These are phyloP conservation scores for Helotiales sp. DNA, from an alignment of 2,329 filamentous ascomycete genomes.

Conservation along the genomic window DNA sequence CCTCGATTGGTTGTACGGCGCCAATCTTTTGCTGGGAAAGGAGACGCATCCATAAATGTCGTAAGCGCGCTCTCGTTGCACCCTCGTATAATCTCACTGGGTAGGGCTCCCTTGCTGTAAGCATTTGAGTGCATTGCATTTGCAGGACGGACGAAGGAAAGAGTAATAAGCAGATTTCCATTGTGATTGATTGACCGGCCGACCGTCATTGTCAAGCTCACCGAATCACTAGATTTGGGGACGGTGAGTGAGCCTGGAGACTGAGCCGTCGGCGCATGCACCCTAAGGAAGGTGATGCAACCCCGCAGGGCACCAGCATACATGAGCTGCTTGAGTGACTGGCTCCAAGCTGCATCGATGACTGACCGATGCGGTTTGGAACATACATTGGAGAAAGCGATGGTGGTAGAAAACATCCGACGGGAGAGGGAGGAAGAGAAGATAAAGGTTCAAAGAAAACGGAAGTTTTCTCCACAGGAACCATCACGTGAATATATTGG, in stretches of 20 bases:
- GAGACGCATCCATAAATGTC: background rate
- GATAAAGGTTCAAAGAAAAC: background rate
- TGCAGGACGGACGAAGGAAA: background rate
- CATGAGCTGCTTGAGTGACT: background rate
- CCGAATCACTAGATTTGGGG: background rate
- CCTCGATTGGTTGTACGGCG: background rate
- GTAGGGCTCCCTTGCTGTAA: background rate
- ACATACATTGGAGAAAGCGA: background rate
- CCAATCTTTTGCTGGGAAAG: constrained; percentile 1
- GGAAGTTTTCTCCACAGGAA: no score
- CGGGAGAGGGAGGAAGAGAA: no score
- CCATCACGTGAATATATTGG: background rate
- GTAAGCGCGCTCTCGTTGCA: background rate
- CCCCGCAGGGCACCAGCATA: background rate
- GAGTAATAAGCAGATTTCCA: background rate
- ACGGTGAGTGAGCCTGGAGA: background rate
- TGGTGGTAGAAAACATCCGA: background rate
- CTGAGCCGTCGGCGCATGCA: background rate
- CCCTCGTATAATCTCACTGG: background rate
- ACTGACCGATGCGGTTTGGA: background rate
- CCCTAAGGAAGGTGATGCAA: constrained; percentile 6
- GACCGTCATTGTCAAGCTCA: background rate
- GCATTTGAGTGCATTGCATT: constrained; percentile 1
- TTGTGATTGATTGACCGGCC: background rate
- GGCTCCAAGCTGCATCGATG: background rate